These are phyloP conservation scores for Tetrastigma voinierianum DNA, from an alignment of 164 flowering plant genomes.

Conservation along the genomic window DNA sequence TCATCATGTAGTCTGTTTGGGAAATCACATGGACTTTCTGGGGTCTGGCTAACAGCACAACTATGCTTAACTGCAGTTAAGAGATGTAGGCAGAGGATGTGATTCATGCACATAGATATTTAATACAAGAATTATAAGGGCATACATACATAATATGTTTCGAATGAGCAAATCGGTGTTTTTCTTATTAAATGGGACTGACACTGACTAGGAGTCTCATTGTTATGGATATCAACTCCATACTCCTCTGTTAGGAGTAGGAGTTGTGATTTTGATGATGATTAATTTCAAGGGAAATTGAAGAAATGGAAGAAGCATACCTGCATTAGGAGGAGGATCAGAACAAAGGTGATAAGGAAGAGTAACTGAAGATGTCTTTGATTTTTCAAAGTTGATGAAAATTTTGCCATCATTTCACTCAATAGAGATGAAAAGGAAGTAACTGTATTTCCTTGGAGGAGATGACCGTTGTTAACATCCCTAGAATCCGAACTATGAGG, in stretches of 20 bases:
- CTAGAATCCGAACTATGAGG: conserved; percentile 14
- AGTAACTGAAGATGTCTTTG: conserved; percentile 39
- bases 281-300: background rate
- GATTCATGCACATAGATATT: too few relatives aligned
- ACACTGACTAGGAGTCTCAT: too few relatives aligned
- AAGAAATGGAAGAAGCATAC: conserved; percentile 27
- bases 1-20: conserved; percentile 38
- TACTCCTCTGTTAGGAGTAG: too few relatives aligned
- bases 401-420: conserved; percentile 33
- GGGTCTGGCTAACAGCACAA: conserved; percentile 64
- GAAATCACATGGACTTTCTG: conserved; percentile 59
- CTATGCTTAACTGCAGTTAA: conserved; percentile 70
- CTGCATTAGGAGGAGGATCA: conserved; percentile 78
- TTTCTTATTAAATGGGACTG: too few relatives aligned
- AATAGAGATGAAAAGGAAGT: conserved; percentile 29
- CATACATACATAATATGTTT: too few relatives aligned
- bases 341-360: conserved; percentile 42
- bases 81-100: too few relatives aligned
- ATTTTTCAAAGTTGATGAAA: conserved; percentile 36
- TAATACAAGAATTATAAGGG: too few relatives aligned
- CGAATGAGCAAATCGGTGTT: too few relatives aligned
- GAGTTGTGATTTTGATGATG: too few relatives aligned
- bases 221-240: too few relatives aligned
- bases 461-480: conserved; percentile 20
- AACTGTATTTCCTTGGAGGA: conserved; percentile 16